phyloP scores from a whole-genome alignment of 2,329 filamentous ascomycete species.

The Xylariaceae sp. region DNA sequence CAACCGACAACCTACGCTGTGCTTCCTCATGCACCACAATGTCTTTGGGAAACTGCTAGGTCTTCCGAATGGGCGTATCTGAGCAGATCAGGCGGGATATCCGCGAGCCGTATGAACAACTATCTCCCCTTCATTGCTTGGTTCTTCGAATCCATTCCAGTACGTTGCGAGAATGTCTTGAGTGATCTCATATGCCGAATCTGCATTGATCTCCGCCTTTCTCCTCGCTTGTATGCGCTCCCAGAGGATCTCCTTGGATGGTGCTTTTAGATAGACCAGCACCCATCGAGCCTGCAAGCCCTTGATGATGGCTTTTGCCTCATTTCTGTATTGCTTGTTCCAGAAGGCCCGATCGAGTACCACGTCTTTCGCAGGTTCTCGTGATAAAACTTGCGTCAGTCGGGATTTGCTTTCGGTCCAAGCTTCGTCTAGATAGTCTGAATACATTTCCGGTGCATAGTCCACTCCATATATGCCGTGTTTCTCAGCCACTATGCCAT shows the following conservation, averaged over 20 bases:
- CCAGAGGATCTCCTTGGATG: constrained; percentile 28
- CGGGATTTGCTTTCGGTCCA: constrained; percentile 7
- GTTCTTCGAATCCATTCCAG: constrained; percentile 22
- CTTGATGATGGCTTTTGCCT: constrained; percentile 27
- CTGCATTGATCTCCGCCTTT: constrained; percentile 27
- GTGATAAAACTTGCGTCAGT: constrained; percentile 7
- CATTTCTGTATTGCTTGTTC: constrained; percentile 28
- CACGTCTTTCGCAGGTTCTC: constrained; percentile 20
- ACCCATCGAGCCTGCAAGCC: constrained; percentile 27
- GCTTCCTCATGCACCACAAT: too few species aligned
- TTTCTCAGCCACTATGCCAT: constrained; percentile 21
- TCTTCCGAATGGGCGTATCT: too few species aligned
- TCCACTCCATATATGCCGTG: constrained; percentile 27
- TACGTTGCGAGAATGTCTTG: constrained; percentile 20
- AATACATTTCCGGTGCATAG: constrained; percentile 22
- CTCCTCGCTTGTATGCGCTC: constrained; percentile 27
- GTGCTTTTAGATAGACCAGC: constrained; percentile 27
- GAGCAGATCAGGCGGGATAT: too few species aligned
- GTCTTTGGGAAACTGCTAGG: too few species aligned
- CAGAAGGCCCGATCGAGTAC: constrained; percentile 32
- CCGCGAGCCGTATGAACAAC: constrained; percentile 13
- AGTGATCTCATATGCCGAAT: constrained; percentile 21
- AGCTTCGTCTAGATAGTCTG: constrained; percentile 22
- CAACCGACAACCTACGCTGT: too few species aligned
- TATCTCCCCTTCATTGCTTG: constrained; percentile 19